Evolutionary conservation across 2,329 filamentous ascomycete genomes (phyloP), one percentile per base, ranked within the genome.

Genomic region (Fonsecaea pedrosoi): DNA sequence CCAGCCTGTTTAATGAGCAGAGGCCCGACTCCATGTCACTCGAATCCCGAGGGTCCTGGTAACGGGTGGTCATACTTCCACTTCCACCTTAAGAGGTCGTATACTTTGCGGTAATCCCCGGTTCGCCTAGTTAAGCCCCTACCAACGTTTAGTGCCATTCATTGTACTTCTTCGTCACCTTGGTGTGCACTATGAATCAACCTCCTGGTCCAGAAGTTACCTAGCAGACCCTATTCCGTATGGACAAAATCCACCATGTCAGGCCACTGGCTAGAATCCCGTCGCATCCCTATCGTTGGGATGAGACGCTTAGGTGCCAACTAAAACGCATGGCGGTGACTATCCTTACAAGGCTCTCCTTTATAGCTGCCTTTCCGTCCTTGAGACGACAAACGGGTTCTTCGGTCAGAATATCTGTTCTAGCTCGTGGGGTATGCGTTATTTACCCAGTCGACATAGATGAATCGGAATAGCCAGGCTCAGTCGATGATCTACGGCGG

Each of bases 401-500:
- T 61, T 54, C 18, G 40, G 50, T 61, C 45, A 13, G 45, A 45
- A 61, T 54, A 61, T 61, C 45, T 58, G n/a, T 42, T 57, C 55
- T 57, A 15, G 55, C 55, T 40, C 54, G 54, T 40, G 13, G 35
- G 54, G 34, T 40, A 37, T 57, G 25, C 34, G 25, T 60, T 53
- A 60, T 54, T 60, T 53, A 60, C 50, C 45, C 34, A 61, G 59
- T 61, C 45, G 30, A 54, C 18, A 61, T 54, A 61, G 50, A 61
- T 40, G 21, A 61, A 61, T 61, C 59, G 45, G 32, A 40, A 54
- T 54, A 13, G 59, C 45, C 13, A 54, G 59, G 45, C 48, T 61
- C 30, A 61, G 34, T 40, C 45, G 30, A 61, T 62, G 38, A 56
- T 62, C 60, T 62, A n/a, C 53, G 60, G 37, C 25, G 37, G 60